Evolutionary conservation across 495 filamentous ascomycete species (phyloP).

Genomic region (Opeltia flavorubescens): DNA sequence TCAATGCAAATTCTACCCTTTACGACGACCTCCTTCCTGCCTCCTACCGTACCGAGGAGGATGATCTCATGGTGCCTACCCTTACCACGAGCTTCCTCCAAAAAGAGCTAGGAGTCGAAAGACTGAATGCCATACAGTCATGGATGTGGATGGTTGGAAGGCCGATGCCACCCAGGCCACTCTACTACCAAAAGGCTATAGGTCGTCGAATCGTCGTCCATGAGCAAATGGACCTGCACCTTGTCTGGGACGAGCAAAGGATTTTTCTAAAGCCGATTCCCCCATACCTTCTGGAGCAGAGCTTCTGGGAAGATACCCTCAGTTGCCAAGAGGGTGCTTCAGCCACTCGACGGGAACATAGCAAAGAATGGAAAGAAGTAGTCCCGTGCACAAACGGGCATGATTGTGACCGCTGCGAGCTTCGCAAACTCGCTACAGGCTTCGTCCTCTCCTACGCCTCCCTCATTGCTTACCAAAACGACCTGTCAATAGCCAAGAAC

Average conservation of each 20-base stretch:
- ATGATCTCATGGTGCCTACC: slow-evolving; percentile 15
- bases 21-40: slow-evolving; percentile 16
- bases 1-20: neutral
- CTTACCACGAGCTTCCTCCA: slow-evolving; percentile 13
- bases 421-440: neutral
- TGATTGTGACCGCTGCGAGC: neutral
- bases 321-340: neutral
- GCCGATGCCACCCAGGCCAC: slow-evolving; percentile 11
- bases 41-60: slow-evolving; percentile 13
- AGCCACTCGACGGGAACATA: too few species aligned
- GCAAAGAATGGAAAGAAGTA: too few species aligned
- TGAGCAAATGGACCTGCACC: slow-evolving; percentile 37
- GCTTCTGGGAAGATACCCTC: slow-evolving; percentile 27
- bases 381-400: too few species aligned
- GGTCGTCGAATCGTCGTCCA: slow-evolving; percentile 30
- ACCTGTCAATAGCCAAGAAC: neutral
- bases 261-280: slow-evolving; percentile 48
- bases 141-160: neutral
- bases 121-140: slow-evolving; percentile 24
- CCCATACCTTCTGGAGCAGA: slow-evolving; percentile 27
- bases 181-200: slow-evolving; percentile 28
- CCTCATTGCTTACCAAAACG: neutral
- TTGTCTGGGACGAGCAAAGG: slow-evolving; percentile 36
- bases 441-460: neutral
- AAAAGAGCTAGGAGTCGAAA: slow-evolving; percentile 19